A percentile compares a stretch with the other conserved stretches of the same genome.
Evolutionary conservation across 108 stramenopile genomes (phyloP).

Genomic region (Nitzschia sp.): DNA sequence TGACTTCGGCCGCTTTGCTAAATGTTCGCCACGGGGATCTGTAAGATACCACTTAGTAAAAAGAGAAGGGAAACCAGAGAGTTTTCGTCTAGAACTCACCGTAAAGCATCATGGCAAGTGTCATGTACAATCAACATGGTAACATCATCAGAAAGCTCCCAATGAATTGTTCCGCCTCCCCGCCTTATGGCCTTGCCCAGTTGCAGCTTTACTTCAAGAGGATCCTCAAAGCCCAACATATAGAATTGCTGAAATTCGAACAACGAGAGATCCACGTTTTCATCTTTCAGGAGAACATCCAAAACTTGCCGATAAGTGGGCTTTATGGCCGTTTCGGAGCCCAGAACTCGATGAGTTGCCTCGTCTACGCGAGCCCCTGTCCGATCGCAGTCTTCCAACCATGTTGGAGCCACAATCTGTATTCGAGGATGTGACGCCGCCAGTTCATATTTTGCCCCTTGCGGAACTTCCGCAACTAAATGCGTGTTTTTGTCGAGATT

Average conservation of each 20-base stretch:
- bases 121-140: constrained; percentile 64
- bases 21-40: no score
- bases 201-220: constrained; percentile 11
- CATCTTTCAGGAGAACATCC: background rate
- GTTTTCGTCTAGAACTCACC: constrained; percentile 21
- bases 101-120: constrained; percentile 36
- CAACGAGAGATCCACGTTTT: background rate
- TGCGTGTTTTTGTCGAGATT: constrained; percentile 49
- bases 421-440: constrained; percentile 25
- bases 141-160: constrained; percentile 66
- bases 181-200: constrained; percentile 57
- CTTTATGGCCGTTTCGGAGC: background rate
- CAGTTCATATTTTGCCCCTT: constrained; percentile 53
- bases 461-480: constrained; percentile 36
- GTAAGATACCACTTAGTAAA: no score
- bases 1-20: constrained; percentile 47
- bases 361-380: constrained; percentile 29
- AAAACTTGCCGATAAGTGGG: background rate
- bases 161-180: constrained; percentile 66
- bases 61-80: background rate
- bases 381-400: constrained; percentile 34
- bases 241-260: constrained; percentile 27
- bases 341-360: constrained; percentile 1
- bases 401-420: constrained; percentile 45
- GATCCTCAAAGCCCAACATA: constrained; percentile 37